Percentiles rank a stretch among this genome's conserved stretches.
These are phyloP conservation scores for Starmerella floris DNA, from an alignment of 805 yeast species.

Conservation along the genomic window DNA sequence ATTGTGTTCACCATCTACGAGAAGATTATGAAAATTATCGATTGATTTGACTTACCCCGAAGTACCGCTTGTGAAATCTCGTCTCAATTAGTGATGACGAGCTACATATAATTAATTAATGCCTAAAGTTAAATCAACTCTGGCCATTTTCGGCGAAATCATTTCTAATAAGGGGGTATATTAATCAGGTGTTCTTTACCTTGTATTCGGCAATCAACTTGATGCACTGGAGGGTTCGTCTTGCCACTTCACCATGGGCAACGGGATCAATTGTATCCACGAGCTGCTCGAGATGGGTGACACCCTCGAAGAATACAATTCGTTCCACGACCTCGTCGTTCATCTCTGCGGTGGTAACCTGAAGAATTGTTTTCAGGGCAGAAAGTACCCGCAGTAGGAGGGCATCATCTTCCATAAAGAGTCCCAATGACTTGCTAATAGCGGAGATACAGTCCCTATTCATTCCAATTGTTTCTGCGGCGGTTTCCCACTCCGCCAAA, in stretches of 20 bases:
- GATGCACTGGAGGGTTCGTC: slow-evolving; percentile 13
- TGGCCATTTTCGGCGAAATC: too few species aligned
- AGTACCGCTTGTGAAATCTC: too few species aligned
- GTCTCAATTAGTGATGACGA: too few species aligned
- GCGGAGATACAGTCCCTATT: slow-evolving; percentile 21
- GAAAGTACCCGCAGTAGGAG: slow-evolving; percentile 24
- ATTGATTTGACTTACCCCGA: too few species aligned
- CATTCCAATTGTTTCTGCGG: slow-evolving; percentile 23
- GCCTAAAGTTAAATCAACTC: too few species aligned
- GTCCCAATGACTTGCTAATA: slow-evolving; percentile 17
- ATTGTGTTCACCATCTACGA: slow-evolving; percentile 94
- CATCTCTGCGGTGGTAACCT: slow-evolving; percentile 12
- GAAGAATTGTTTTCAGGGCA: slow-evolving; percentile 19
- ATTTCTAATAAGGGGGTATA: too few species aligned
- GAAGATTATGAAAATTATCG: slow-evolving; percentile 57
- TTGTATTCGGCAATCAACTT: slow-evolving; percentile 17
- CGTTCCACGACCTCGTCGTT: slow-evolving; percentile 22
- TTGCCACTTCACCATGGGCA: slow-evolving; percentile 8
- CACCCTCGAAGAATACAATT: slow-evolving; percentile 18
- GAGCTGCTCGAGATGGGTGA: slow-evolving; percentile 17
- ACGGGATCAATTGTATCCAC: slow-evolving; percentile 15
- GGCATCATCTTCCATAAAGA: slow-evolving; percentile 20
- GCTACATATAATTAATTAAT: too few species aligned
- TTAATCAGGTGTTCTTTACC: slow-evolving; percentile 2
- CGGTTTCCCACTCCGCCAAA: slow-evolving; percentile 29